Evolutionary conservation across 2,329 filamentous ascomycete species (phyloP).

Genomic region (Clonostachys chloroleuca): DNA sequence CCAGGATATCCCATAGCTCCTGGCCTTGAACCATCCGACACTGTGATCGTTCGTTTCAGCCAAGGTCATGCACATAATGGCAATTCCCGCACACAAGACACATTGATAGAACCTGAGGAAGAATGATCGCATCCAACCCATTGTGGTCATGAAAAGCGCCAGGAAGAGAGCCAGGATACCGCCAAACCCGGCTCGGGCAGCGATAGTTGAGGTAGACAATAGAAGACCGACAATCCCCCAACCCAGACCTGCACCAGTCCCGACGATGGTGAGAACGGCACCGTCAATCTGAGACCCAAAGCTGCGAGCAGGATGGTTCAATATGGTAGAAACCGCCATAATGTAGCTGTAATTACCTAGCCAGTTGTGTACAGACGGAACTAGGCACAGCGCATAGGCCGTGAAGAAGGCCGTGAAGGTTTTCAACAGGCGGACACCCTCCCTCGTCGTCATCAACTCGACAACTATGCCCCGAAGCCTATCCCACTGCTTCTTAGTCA

Average conservation of each 20-base stretch:
- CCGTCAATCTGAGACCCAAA: conserved; percentile 55
- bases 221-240: conserved; percentile 51
- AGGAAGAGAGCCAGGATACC: conserved; percentile 52
- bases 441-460: conserved; percentile 39
- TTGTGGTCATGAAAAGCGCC: conserved; percentile 43
- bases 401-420: conserved; percentile 52
- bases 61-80: conserved; percentile 47
- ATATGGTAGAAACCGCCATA: conserved; percentile 49
- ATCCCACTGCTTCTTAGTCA: conserved; percentile 29
- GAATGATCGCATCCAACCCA: conserved; percentile 49
- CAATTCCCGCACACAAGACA: conserved; percentile 49
- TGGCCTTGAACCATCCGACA: conserved; percentile 45
- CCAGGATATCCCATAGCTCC: conserved; percentile 51
- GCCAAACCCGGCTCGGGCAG: conserved; percentile 42
- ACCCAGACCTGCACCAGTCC: conserved; percentile 46
- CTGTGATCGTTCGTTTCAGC: conserved; percentile 36
- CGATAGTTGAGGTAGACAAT: conserved; percentile 43
- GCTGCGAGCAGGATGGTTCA: conserved; percentile 53
- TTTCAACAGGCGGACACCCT: conserved; percentile 46
- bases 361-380: conserved; percentile 41
- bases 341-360: conserved; percentile 51
- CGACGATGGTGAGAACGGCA: conserved; percentile 44
- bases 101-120: conserved; percentile 52
- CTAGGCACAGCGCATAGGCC: conserved; percentile 50
- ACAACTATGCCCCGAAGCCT: conserved; percentile 23